Percentiles rank a stretch among this genome's conserved stretches.
These are phyloP conservation scores for Meyerozyma guilliermondii DNA, from an alignment of 1,139 yeast genomes.

Conservation along the genomic window DNA sequence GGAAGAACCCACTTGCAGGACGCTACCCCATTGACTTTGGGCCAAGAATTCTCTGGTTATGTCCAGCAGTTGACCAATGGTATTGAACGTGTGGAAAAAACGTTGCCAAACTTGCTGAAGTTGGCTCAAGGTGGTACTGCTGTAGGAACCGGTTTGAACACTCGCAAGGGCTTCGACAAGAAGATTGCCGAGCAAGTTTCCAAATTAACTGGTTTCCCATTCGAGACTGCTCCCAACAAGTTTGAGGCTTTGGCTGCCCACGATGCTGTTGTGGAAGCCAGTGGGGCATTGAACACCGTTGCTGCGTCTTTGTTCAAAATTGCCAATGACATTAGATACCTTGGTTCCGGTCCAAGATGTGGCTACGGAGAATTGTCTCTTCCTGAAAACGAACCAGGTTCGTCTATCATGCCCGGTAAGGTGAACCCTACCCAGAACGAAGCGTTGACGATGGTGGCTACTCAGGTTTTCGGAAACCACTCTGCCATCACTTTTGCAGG, in stretches of 20 bases:
- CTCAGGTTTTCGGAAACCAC: conserved; percentile 97
- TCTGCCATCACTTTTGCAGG: conserved; percentile 94
- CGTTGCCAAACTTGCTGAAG: conserved; percentile 69
- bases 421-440: conserved; percentile 99
- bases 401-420: conserved; percentile 99
- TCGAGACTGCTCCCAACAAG: conserved; percentile 95
- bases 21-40: conserved; percentile 96
- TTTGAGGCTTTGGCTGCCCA: conserved; percentile 99
- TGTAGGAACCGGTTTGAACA: conserved; percentile 97
- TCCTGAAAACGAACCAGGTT: conserved; percentile 99
- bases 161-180: conserved; percentile 82
- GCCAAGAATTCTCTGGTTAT: conserved; percentile 97
- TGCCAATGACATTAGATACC: conserved; percentile 95
- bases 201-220: conserved; percentile 79
- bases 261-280: conserved; percentile 95
- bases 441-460: conserved; percentile 96
- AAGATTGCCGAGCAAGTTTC: conserved; percentile 78
- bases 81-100: conserved; percentile 73
- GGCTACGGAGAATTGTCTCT: conserved; percentile 94
- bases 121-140: conserved; percentile 99
- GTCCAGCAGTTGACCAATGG: conserved; percentile 91
- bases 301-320: conserved; percentile 92
- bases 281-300: conserved; percentile 94
- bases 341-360: conserved; percentile 99
- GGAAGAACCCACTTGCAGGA: conserved; percentile 99